Percentiles rank a stretch among this genome's conserved stretches.
These are phyloP conservation scores for Eucommia ulmoides DNA, from an alignment of 257 asterid genomes.

Conservation along the genomic window DNA sequence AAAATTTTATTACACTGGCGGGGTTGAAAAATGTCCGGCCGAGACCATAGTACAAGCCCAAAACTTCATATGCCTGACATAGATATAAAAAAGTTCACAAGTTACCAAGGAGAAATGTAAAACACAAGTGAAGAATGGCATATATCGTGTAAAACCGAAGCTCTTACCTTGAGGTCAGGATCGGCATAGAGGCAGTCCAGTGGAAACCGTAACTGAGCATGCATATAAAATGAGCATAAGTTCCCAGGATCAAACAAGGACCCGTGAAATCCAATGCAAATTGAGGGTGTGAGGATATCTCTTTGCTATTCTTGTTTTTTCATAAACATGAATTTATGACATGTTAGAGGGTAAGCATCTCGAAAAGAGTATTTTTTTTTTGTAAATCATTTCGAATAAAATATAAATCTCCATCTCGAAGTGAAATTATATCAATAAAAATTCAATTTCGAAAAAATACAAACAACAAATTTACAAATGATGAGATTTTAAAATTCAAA, in stretches of 20 bases:
- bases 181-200: slow-evolving; percentile 76
- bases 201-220: slow-evolving; percentile 67
- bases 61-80: slow-evolving; percentile 61
- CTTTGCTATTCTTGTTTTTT: no score
- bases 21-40: slow-evolving; percentile 82
- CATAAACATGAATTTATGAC: no score
- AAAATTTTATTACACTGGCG: slow-evolving; percentile 77
- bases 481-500: no score
- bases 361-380: no score
- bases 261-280: neutral
- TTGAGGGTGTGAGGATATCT: no score
- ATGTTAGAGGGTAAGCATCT: no score
- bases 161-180: slow-evolving; percentile 63
- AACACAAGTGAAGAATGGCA: neutral
- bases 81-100: slow-evolving; percentile 5
- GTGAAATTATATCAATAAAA: no score
- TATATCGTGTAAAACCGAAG: neutral
- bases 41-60: slow-evolving; percentile 78
- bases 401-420: no score
- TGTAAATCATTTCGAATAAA: no score
- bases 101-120: slow-evolving; percentile 1
- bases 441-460: no score
- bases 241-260: slow-evolving; percentile 1
- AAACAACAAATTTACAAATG: no score
- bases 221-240: slow-evolving; percentile 9